Percentiles rank a stretch among this genome's conserved stretches.
phyloP scores from a whole-genome alignment of 1,139 yeast genomes.

The Magnusiomyces tetraspermus region DNA sequence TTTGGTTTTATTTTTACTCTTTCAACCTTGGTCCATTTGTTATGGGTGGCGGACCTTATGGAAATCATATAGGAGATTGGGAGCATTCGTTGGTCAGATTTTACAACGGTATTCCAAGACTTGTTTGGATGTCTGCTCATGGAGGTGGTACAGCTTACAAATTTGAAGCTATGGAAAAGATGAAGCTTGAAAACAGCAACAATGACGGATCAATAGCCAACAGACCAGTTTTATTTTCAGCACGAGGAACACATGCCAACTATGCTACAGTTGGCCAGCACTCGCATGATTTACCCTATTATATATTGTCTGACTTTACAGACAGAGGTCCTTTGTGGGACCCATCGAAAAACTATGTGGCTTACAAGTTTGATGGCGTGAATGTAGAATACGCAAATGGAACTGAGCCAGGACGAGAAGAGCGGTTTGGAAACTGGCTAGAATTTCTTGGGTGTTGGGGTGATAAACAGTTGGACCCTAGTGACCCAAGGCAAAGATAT shows the following conservation, averaged over 20 bases:
- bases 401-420: slow-evolving; percentile 47
- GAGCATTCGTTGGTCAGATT: slow-evolving; percentile 87
- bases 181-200: slow-evolving; percentile 28
- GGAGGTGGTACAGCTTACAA: slow-evolving; percentile 92
- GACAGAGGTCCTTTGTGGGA: slow-evolving; percentile 96
- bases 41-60: slow-evolving; percentile 96
- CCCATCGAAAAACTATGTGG: slow-evolving; percentile 70
- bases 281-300: slow-evolving; percentile 88
- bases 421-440: slow-evolving; percentile 67
- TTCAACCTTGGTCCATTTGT: slow-evolving; percentile 94
- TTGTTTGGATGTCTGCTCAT: slow-evolving; percentile 98
- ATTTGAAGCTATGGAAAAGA: slow-evolving; percentile 66
- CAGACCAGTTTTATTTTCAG: slow-evolving; percentile 75
- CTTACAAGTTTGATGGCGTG: slow-evolving; percentile 65
- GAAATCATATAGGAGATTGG: slow-evolving; percentile 97
- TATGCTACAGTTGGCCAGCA: slow-evolving; percentile 95
- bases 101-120: slow-evolving; percentile 69
- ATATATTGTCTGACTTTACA: slow-evolving; percentile 82
- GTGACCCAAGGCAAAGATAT: slow-evolving; percentile 73
- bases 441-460: slow-evolving; percentile 86
- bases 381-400: slow-evolving; percentile 35
- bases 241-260: slow-evolving; percentile 95
- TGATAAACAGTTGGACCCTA: slow-evolving; percentile 53
- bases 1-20: slow-evolving; percentile 92
- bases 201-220: background rate